phyloP scores from a whole-genome alignment of 164 flowering plant genomes.

The grape (Vitis vinifera) region ASM3070453v1 NC_081817.1:27833501-27834000 shows the following conservation, averaged over 20 bases:
- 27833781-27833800: conserved; percentile 4
- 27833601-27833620: neutral
- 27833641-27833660: neutral
- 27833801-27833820: conserved; percentile 72
- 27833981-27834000: too few relatives aligned
- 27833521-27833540: too few relatives aligned
- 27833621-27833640: neutral
- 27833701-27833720: too few relatives aligned
- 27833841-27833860: conserved; percentile 99
- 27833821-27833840: conserved; percentile 91
- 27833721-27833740: neutral
- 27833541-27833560: too few relatives aligned
- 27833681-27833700: neutral
- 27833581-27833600: too few relatives aligned
- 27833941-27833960: neutral
- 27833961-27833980: neutral
- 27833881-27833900: neutral
- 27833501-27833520: too few relatives aligned
- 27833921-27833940: neutral
- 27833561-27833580: too few relatives aligned
- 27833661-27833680: neutral
- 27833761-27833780: neutral
- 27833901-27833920: neutral
- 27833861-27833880: conserved; percentile 61
- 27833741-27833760: neutral